Conservation (phyloP, 805 yeast genomes). For the Monosporozyma unispora region DNA sequence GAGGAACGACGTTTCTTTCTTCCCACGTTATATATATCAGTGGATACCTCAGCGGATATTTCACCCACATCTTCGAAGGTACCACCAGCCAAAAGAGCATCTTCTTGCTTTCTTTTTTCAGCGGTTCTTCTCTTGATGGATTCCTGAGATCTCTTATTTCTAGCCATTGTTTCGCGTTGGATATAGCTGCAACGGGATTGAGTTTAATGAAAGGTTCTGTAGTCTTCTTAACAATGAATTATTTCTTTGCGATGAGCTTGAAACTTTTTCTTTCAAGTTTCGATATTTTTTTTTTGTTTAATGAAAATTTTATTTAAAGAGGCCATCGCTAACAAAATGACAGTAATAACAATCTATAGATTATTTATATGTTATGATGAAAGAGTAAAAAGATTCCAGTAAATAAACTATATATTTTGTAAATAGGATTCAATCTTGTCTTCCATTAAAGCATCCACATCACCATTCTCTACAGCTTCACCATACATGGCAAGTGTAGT, state of each 20-base stretch:
- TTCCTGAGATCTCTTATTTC: constrained; percentile 21
- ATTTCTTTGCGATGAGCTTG: constrained; percentile 11
- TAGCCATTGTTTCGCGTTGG: constrained; percentile 15
- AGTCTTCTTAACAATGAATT: not conserved
- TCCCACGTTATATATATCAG: constrained; percentile 2
- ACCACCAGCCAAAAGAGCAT: constrained; percentile 20
- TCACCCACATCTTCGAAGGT: constrained; percentile 18
- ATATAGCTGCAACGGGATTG: not conserved
- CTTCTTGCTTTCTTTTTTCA: constrained; percentile 26
- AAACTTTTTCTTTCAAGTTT: not conserved
- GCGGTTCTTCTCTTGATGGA: constrained; percentile 25
- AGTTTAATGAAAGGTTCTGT: not conserved
- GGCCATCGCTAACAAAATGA: not conserved
- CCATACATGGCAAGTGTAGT: constrained; percentile 41
- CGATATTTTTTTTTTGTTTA: not conserved
- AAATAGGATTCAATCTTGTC: not conserved
- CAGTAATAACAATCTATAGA: not conserved
- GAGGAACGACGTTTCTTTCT: constrained; percentile 18
- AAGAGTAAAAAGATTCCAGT: not conserved
- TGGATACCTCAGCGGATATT: constrained; percentile 10
- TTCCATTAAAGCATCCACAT: constrained; percentile 21
- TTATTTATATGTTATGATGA: too few relatives aligned
- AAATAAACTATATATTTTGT: not conserved
- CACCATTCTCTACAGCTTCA: constrained; percentile 38
- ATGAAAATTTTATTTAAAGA: not conserved